Percentiles rank a stretch among this genome's conserved stretches.
Conservation (phyloP, 2,329 filamentous ascomycete genomes). For the Tolypocladium sp. region DNA sequence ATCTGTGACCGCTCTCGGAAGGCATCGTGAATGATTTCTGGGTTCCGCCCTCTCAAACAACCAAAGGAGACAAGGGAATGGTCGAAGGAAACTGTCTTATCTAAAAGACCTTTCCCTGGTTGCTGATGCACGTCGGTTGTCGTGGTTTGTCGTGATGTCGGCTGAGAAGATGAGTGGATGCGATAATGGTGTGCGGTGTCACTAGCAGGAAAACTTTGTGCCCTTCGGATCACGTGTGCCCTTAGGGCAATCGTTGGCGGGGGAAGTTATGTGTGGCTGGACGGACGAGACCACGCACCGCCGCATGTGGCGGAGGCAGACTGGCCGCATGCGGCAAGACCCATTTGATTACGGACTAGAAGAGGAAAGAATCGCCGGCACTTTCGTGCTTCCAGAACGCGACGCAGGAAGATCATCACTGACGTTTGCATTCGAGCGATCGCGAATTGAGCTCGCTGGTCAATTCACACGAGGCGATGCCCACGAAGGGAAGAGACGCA, state of each 20-base stretch:
- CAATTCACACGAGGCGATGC: background rate
- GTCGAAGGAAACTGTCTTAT: conserved; percentile 32
- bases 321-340: background rate
- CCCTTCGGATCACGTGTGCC: conserved; percentile 26
- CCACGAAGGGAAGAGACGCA: background rate
- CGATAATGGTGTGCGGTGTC: conserved; percentile 24
- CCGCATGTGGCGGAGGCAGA: conserved; percentile 3
- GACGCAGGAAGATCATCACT: background rate
- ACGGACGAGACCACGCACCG: background rate
- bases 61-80: conserved; percentile 30
- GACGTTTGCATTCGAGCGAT: background rate
- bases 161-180: conserved; percentile 22
- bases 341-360: background rate
- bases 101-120: conserved; percentile 35
- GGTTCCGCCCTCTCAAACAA: conserved; percentile 37
- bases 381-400: background rate
- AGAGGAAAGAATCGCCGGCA: background rate
- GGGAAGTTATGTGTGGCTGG: conserved; percentile 1
- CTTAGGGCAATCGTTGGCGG: conserved; percentile 16
- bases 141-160: conserved; percentile 27
- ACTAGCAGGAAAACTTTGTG: conserved; percentile 22
- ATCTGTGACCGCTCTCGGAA: conserved; percentile 81
- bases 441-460: background rate
- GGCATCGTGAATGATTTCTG: conserved; percentile 62
- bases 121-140: conserved; percentile 28